A percentile compares a stretch with the other conserved stretches of the same genome.
phyloP scores from a whole-genome alignment of 2,329 filamentous ascomycete species.

The Arthrobotrys sphaeroides region DNA sequence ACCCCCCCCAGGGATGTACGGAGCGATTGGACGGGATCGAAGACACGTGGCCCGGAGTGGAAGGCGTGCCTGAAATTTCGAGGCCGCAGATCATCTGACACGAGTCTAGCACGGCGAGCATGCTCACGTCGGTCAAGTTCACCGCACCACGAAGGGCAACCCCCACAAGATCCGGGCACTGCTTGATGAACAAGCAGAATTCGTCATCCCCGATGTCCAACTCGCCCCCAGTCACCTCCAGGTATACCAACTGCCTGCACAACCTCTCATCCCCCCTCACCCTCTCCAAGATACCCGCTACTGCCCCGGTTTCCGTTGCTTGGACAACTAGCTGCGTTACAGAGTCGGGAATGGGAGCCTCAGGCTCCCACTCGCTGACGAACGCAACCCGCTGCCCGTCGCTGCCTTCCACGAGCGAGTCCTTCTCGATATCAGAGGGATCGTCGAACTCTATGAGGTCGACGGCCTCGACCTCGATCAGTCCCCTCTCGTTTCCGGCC shows the following conservation, averaged over 20 bases:
- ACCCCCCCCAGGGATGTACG: not conserved
- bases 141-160: constrained; percentile 5
- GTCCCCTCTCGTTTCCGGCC: not conserved
- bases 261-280: not conserved
- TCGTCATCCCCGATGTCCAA: constrained; percentile 10
- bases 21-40: not conserved
- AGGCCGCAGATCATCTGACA: constrained; percentile 9
- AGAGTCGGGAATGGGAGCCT: not conserved
- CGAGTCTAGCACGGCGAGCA: constrained; percentile 3
- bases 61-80: constrained; percentile 3
- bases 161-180: constrained; percentile 10
- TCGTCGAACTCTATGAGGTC: constrained; percentile 3
- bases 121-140: constrained; percentile 7
- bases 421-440: not conserved
- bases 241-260: not conserved
- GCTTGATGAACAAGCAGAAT: not conserved
- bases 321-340: not conserved
- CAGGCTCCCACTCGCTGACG: not conserved
- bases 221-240: not conserved
- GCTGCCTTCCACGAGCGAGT: not conserved
- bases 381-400: not conserved
- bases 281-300: constrained; percentile 1
- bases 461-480: not conserved
- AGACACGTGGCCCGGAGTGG: not conserved
- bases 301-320: constrained; percentile 3